phyloP scores from a whole-genome alignment of 441 rosid genomes.

The Isatis lusitanica region DNA sequence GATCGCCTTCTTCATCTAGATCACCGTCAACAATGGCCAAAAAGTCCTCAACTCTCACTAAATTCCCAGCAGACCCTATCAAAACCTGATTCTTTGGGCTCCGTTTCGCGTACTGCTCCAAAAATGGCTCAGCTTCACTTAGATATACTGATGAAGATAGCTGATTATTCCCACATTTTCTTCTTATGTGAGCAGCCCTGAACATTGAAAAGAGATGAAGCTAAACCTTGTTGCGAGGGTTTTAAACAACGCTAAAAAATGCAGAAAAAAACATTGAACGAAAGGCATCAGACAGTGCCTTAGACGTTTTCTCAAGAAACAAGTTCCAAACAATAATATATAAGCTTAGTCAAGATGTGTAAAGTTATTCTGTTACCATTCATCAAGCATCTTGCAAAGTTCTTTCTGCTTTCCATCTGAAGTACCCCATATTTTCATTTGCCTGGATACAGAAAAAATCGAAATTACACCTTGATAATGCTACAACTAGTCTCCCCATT shows the following conservation, averaged over 20 bases:
- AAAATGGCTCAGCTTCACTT: slow-evolving; percentile 94
- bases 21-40: slow-evolving; percentile 79
- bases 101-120: slow-evolving; percentile 81
- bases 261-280: background rate
- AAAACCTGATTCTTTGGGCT: slow-evolving; percentile 71
- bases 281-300: background rate
- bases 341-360: slow-evolving; percentile 14
- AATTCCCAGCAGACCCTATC: slow-evolving; percentile 89
- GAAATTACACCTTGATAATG: slow-evolving; percentile 12
- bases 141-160: slow-evolving; percentile 77
- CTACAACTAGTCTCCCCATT: slow-evolving; percentile 6
- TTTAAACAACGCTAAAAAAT: slow-evolving; percentile 3
- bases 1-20: slow-evolving; percentile 93
- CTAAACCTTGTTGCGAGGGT: background rate
- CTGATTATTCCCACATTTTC: slow-evolving; percentile 71
- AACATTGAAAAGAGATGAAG: slow-evolving; percentile 22
- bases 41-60: slow-evolving; percentile 75
- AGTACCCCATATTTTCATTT: slow-evolving; percentile 89
- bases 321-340: background rate
- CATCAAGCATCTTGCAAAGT: slow-evolving; percentile 94
- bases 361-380: slow-evolving; percentile 60
- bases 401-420: slow-evolving; percentile 80
- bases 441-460: slow-evolving; percentile 51
- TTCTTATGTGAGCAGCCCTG: slow-evolving; percentile 76
- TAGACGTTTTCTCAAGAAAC: slow-evolving; percentile 5